Base-by-base conservation (phyloP, 1,139 yeast genomes). In the Debaryomyces sp. region DNA sequence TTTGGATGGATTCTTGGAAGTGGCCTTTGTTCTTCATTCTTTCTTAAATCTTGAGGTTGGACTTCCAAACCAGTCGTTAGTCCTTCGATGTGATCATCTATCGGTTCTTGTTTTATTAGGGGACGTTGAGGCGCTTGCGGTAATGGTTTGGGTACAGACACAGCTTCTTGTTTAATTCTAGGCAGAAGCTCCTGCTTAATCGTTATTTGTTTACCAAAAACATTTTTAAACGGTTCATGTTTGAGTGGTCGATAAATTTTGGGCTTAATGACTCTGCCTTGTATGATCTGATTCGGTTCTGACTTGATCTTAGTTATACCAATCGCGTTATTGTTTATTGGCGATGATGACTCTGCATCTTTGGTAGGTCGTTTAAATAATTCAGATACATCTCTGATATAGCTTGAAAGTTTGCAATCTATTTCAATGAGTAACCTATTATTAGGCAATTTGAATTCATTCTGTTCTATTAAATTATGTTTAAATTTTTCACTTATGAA, bases 401-500 rank as follows among this genome's bases (percentile, higher is more conserved):
- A 54, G 15, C 43, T 44, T 3, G 50, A 46, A 6, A 52, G n/a
- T 7, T 50, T 46, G 1, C 56, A 55, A 33, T 56, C 60, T 7
- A 62, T 46, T 42, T 59, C 61, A 5, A 62, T 40, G 1, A 62
- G 24, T 6, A 58, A 36, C n/a, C 50, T 45, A 18, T 47, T 49
- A 43, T 51, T 58, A 6, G 63, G 60, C 7, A 60, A 38, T 38
- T 47, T 47, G 41, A 59, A 59, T 39, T 57, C 58, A 36, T 57
- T 53, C 8, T 52, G 58, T 7, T 48, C 47, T 1, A 10, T 27
- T 18, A 62, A 51, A 6, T 54, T 39, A 12, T 50, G 50, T 15
- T 46, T 43, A 26, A 50, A 53, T 41, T 50, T 54, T 13, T 52
- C 52, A 30, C 54, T 55, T 41, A 62, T 62, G 56, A 75, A 75